Evolutionary conservation across 306 rosid species (phyloP).

Genomic region (Corylus heterophylla): DNA sequence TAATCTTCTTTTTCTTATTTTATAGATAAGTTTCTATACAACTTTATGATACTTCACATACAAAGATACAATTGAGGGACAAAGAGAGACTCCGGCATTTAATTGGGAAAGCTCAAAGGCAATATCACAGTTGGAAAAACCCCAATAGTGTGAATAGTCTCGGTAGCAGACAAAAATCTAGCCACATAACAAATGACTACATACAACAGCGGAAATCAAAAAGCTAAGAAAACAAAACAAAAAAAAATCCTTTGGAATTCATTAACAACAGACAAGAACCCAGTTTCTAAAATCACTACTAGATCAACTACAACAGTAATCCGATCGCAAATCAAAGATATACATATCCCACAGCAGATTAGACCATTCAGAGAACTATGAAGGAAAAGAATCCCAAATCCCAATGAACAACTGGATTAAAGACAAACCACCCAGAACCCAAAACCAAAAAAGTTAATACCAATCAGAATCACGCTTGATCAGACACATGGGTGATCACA

Average conservation of each 20-base stretch:
- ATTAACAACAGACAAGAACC: constrained; percentile 15
- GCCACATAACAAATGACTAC: constrained; percentile 10
- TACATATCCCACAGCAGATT: constrained; percentile 3
- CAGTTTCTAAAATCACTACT: constrained; percentile 13
- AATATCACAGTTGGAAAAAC: neutral
- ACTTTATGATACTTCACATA: neutral
- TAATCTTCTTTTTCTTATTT: neutral
- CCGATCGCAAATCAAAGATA: constrained; percentile 22
- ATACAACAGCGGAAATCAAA: constrained; percentile 16
- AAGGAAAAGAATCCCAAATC: constrained; percentile 6
- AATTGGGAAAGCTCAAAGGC: neutral
- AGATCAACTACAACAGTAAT: constrained; percentile 16
- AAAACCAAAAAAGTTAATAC: constrained; percentile 16
- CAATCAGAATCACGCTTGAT: constrained; percentile 27
- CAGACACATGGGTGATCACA: constrained; percentile 25
- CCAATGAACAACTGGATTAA: constrained; percentile 14
- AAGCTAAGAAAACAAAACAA: constrained; percentile 2
- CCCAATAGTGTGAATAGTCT: neutral
- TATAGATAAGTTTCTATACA: neutral
- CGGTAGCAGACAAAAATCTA: neutral
- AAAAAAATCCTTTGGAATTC: neutral
- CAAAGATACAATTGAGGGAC: neutral
- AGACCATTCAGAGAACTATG: constrained; percentile 8
- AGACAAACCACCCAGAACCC: constrained; percentile 30
- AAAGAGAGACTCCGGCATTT: neutral